Percentiles rank a stretch among this genome's conserved stretches.
These are phyloP conservation scores for Dictyostelium brefeldianum DNA, from an alignment of 78 protist genomes.

Conservation along the genomic window DNA sequence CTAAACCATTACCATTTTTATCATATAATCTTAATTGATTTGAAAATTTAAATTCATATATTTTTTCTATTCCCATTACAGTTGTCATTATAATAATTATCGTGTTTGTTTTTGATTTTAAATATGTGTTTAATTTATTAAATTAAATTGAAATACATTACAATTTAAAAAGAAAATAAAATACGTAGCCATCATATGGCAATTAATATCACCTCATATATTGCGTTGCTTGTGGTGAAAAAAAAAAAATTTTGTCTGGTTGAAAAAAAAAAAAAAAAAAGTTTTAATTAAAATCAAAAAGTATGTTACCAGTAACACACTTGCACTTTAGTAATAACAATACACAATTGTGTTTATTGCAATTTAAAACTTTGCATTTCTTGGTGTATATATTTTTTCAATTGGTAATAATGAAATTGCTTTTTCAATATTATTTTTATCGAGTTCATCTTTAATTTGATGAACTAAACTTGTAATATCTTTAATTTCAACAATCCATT, in stretches of 20 bases:
- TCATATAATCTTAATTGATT: neutral
- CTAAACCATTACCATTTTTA: too few species aligned
- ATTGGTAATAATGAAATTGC: constrained; percentile 34
- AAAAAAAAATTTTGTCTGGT: too few species aligned
- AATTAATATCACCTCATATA: too few species aligned
- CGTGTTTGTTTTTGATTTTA: neutral
- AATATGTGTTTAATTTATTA: neutral
- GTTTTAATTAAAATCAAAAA: neutral
- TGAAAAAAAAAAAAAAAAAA: neutral
- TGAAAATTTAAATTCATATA: neutral
- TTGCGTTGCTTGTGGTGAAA: too few species aligned
- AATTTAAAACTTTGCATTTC: neutral
- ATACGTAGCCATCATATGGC: too few species aligned
- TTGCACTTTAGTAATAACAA: too few species aligned
- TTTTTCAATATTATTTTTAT: constrained; percentile 7
- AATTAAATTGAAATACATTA: neutral
- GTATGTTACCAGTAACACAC: too few species aligned
- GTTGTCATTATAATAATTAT: neutral
- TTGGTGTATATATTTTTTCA: constrained; percentile 32
- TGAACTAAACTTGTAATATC: constrained; percentile 20
- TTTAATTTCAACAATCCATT: constrained; percentile 36
- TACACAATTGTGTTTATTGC: too few species aligned
- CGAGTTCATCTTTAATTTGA: constrained; percentile 12
- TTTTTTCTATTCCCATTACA: neutral
- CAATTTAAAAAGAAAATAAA: too few species aligned